Percentiles rank a stretch among this genome's conserved stretches.
These are phyloP conservation scores for Didymella arachidicola DNA, from an alignment of 2,329 filamentous ascomycete genomes.

Conservation along the genomic window DNA sequence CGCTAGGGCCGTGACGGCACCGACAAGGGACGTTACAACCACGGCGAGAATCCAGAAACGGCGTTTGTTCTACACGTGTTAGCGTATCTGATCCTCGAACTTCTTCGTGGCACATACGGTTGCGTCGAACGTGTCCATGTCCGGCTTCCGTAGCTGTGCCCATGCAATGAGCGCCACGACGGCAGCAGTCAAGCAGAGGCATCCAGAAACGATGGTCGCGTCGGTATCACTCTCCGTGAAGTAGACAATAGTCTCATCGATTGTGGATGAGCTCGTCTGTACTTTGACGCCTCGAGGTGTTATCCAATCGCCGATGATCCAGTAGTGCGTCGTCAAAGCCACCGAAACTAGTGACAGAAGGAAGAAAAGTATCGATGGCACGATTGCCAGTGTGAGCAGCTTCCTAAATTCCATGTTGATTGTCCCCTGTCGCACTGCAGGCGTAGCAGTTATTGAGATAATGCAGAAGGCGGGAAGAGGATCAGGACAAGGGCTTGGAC, in stretches of 20 bases:
- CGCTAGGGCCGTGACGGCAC: slow-evolving; percentile 30
- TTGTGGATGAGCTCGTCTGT: slow-evolving; percentile 24
- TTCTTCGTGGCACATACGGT: slow-evolving; percentile 24
- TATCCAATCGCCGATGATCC: slow-evolving; percentile 43
- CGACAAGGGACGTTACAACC: slow-evolving; percentile 28
- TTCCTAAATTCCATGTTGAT: slow-evolving; percentile 31
- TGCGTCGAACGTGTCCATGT: slow-evolving; percentile 36
- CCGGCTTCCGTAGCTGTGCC: slow-evolving; percentile 32
- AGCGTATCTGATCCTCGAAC: slow-evolving; percentile 4
- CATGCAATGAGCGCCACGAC: slow-evolving; percentile 38
- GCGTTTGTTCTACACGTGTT: slow-evolving; percentile 30
- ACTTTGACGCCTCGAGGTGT: slow-evolving; percentile 32
- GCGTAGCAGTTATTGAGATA: slow-evolving; percentile 8
- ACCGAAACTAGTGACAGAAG: slow-evolving; percentile 41
- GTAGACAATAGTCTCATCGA: slow-evolving; percentile 40
- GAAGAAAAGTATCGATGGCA: slow-evolving; percentile 36
- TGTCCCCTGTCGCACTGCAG: slow-evolving; percentile 13
- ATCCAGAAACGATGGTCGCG: slow-evolving; percentile 39
- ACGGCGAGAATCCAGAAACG: slow-evolving; percentile 39
- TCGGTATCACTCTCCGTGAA: slow-evolving; percentile 36
- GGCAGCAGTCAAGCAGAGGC: slow-evolving; percentile 34
- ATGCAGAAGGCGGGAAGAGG: slow-evolving; percentile 14
- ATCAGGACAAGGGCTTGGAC: slow-evolving; percentile 11
- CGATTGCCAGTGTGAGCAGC: slow-evolving; percentile 33
- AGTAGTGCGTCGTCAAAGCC: slow-evolving; percentile 41